Base-by-base conservation (phyloP, 345 rosid species). In the Raphanus sativus region DNA sequence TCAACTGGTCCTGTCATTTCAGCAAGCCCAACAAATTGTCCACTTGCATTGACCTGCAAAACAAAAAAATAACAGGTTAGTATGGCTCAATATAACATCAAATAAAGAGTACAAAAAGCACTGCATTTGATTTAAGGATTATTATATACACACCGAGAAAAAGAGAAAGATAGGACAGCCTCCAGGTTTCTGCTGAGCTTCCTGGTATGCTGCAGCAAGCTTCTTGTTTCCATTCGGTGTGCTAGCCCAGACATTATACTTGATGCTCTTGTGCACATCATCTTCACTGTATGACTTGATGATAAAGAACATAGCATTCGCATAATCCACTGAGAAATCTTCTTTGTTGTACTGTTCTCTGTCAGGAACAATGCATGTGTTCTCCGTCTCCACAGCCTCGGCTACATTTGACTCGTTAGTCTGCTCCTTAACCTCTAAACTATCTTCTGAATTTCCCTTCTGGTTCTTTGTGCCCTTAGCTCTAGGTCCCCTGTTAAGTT, bases 231-330 rank as follows among this genome's bases (percentile, higher is more conserved):
- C 98, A 80, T 86, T 90, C 66, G 97, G 95, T 48, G 98, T 94
- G 82, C 97, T 92, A 29, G 97, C 93, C 98, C 98, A 94, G 7
- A 92, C 97, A 68, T 74, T 88, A 75, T 94, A 94, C 77, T 94
- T 94, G 60, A 94, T 87, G 70, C 97, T 88, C 86, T 94, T 92
- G 72, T 94, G 98, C 26, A 94, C 92, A 86, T 94, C 98, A 83
- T 92, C 98, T 77, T 94, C 98, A 13, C 97, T 94, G 76, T 94
- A 94, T 0, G 98, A 94, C 86, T 94, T 94, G 54, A 94, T 92
- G 16, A 94, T 82, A 79, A 90, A 94, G 84, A 89, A 88, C 80
- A 90, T 92, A 11, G 98, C 97, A 73, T 89, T 85, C 0, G 64
- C 8, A 66, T 88, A 88, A 2, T 85, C 92, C 77, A 84, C 91